Conservation (phyloP, 352 stramenopile species). For the Pythium apleroticum region DNA sequence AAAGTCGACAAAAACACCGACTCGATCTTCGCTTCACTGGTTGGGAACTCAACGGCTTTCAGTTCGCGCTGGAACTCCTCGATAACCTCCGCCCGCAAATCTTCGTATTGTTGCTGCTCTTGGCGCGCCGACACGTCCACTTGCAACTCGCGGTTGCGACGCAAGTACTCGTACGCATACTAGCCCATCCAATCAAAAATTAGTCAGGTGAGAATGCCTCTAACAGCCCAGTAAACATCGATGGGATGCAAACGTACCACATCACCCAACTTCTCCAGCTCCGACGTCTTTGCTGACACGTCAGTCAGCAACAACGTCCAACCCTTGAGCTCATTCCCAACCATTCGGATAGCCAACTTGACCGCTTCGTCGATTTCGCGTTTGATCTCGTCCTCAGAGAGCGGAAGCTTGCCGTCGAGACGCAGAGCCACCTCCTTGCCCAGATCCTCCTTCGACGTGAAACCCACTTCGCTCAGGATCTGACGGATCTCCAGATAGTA, state of each 20-base stretch:
- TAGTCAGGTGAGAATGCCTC: too few species aligned
- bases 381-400: conserved; percentile 69
- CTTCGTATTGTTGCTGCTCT: conserved; percentile 63
- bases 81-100: conserved; percentile 50
- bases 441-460: conserved; percentile 58
- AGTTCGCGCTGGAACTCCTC: conserved; percentile 58
- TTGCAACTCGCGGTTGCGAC: conserved; percentile 61
- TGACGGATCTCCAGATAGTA: conserved; percentile 81
- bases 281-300: conserved; percentile 54
- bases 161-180: conserved; percentile 68
- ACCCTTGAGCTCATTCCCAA: conserved; percentile 58
- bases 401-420: conserved; percentile 70
- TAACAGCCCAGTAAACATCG: neutral
- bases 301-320: conserved; percentile 75
- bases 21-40: conserved; percentile 64
- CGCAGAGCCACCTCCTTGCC: conserved; percentile 54
- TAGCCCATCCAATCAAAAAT: conserved; percentile 21
- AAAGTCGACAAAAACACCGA: conserved; percentile 53
- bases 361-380: conserved; percentile 53
- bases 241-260: conserved; percentile 56
- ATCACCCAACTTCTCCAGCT: conserved; percentile 75
- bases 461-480: conserved; percentile 70
- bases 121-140: conserved; percentile 57
- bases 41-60: conserved; percentile 52
- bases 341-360: conserved; percentile 45